phyloP scores from a whole-genome alignment of 305 asterid species.

The Rubia tinctorum region DNA sequence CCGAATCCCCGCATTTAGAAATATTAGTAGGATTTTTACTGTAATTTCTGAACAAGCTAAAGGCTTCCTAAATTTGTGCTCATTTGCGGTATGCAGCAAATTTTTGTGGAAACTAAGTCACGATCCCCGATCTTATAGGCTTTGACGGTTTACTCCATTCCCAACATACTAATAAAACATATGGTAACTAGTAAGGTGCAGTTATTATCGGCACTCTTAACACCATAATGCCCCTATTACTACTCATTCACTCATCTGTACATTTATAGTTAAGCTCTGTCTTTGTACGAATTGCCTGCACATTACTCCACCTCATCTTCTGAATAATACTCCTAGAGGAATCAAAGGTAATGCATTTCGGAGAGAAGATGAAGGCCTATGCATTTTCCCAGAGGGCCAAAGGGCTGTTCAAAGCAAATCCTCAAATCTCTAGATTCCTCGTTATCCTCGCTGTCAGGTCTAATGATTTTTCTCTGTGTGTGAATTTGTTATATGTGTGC shows the following conservation, averaged over 20 bases:
- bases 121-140: background rate
- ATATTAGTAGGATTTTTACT: background rate
- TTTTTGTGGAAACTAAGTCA: background rate
- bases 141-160: background rate
- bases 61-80: background rate
- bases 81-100: background rate
- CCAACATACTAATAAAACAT: background rate
- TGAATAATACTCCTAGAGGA: background rate
- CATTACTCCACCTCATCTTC: background rate
- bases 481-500: background rate
- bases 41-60: background rate
- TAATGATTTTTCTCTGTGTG: background rate
- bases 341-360: background rate
- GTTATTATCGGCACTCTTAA: background rate
- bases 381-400: slow-evolving; percentile 22
- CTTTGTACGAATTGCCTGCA: background rate
- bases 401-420: slow-evolving; percentile 13
- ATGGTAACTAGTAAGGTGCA: background rate
- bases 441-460: slow-evolving; percentile 28
- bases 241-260: background rate
- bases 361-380: slow-evolving; percentile 19
- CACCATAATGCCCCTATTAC: no score
- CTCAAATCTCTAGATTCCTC: slow-evolving; percentile 22
- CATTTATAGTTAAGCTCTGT: background rate
- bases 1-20: background rate